Conservation (phyloP, 2,329 filamentous ascomycete species). For the Decorospora gaudefroyi region DNA sequence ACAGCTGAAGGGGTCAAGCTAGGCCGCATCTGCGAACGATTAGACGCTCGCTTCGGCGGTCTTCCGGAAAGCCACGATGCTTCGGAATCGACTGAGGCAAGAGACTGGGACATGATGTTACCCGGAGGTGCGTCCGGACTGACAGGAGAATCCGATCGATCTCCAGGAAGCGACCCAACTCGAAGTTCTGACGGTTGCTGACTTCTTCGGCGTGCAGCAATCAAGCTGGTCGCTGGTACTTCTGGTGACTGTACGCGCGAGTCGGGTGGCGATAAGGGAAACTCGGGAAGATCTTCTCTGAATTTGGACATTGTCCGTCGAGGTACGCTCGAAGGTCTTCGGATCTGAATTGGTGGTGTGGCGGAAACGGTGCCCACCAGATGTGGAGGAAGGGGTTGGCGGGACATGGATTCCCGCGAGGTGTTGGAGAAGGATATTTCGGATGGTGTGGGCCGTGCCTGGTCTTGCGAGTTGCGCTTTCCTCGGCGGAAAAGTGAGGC, state of each 20-base stretch:
- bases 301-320: conserved; percentile 89
- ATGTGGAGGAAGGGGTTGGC: conserved; percentile 57
- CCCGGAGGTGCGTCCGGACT: conserved; percentile 39
- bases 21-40: conserved; percentile 52
- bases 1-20: conserved; percentile 52
- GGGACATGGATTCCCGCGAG: conserved; percentile 81
- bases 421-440: conserved; percentile 82
- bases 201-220: conserved; percentile 49
- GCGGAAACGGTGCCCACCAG: conserved; percentile 48
- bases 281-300: conserved; percentile 86
- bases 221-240: conserved; percentile 54
- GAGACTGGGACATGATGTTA: conserved; percentile 70
- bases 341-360: conserved; percentile 47
- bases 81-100: conserved; percentile 94
- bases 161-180: conserved; percentile 32
- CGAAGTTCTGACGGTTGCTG: conserved; percentile 43
- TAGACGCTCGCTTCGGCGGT: conserved; percentile 56
- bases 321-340: conserved; percentile 62
- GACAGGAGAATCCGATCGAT: conserved; percentile 52
- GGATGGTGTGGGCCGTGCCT: conserved; percentile 61
- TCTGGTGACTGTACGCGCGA: conserved; percentile 81
- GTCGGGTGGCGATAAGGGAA: conserved; percentile 81
- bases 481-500: conserved; percentile 69
- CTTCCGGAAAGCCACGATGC: conserved; percentile 92
- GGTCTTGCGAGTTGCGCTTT: conserved; percentile 58